A percentile compares a stretch with the other conserved stretches of the same genome.
Evolutionary conservation across 768 basidiomycete genomes (phyloP).

Genomic region (Collybia sp.): DNA sequence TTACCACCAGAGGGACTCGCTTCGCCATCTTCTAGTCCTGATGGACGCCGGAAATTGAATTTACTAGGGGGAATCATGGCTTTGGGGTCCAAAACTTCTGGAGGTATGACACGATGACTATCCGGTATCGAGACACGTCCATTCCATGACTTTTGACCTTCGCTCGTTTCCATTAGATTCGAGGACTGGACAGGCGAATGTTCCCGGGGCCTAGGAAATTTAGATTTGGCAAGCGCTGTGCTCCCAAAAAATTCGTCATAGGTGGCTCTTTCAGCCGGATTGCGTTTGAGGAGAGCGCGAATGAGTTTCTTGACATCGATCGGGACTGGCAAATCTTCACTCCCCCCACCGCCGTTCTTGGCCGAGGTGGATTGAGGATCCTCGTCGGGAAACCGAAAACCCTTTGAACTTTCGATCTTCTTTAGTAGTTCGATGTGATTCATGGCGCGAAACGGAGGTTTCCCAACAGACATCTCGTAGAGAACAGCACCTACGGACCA

Average conservation of each 20-base stretch:
- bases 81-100: conserved; percentile 75
- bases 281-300: conserved; percentile 74
- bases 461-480: conserved; percentile 92
- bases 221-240: conserved; percentile 69
- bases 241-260: conserved; percentile 94
- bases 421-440: conserved; percentile 95
- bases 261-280: conserved; percentile 77
- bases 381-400: conserved; percentile 93
- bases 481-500: conserved; percentile 98
- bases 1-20: conserved; percentile 11
- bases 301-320: conserved; percentile 87
- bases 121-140: conserved; percentile 54
- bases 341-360: conserved; percentile 40
- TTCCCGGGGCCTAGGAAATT: conserved; percentile 59
- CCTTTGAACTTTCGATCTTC: conserved; percentile 89
- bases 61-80: conserved; percentile 81
- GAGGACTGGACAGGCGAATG: conserved; percentile 23
- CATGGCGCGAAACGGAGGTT: conserved; percentile 90
- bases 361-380: conserved; percentile 46
- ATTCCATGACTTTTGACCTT: conserved; percentile 26
- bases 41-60: conserved; percentile 58
- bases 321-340: conserved; percentile 58
- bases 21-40: conserved; percentile 17
- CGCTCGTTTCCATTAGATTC: conserved; percentile 16
- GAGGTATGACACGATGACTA: conserved; percentile 69